Evolutionary conservation across 768 basidiomycete genomes (phyloP).

Genomic region (Mycena haematopus): DNA sequence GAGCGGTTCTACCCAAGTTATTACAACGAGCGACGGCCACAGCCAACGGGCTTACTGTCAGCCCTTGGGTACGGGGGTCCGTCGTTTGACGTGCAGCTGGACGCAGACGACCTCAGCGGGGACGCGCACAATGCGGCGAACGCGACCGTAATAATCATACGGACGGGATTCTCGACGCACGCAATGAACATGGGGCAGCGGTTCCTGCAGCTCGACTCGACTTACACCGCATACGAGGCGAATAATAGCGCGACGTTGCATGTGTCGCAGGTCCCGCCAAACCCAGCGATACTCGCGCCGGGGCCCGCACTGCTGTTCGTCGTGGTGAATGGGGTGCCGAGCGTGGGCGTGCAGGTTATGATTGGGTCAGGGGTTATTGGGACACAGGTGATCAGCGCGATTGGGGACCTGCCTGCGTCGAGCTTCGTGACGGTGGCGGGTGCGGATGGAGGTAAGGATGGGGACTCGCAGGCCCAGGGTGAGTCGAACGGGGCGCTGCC

Average conservation of each 20-base stretch:
- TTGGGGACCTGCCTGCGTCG: conserved; percentile 45
- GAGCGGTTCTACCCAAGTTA: conserved; percentile 81
- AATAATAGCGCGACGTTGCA: conserved; percentile 65
- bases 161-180: conserved; percentile 82
- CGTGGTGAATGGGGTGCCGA: conserved; percentile 81
- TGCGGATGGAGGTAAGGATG: not conserved
- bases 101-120: conserved; percentile 58
- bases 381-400: conserved; percentile 49
- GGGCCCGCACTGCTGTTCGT: conserved; percentile 78
- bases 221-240: conserved; percentile 61
- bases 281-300: conserved; percentile 70
- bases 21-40: conserved; percentile 56
- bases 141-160: conserved; percentile 61
- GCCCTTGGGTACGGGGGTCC: conserved; percentile 78
- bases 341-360: conserved; percentile 74
- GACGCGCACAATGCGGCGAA: conserved; percentile 58
- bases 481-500: not conserved
- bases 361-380: conserved; percentile 77
- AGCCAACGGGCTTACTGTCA: conserved; percentile 58
- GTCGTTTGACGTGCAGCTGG: conserved; percentile 70
- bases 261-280: conserved; percentile 77
- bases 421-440: conserved; percentile 9
- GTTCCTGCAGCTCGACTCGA: conserved; percentile 66
- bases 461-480: not conserved
- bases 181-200: conserved; percentile 84